These are phyloP conservation scores for Elongisporangium prolatum DNA, from an alignment of 352 stramenopile genomes.

Conservation along the genomic window DNA sequence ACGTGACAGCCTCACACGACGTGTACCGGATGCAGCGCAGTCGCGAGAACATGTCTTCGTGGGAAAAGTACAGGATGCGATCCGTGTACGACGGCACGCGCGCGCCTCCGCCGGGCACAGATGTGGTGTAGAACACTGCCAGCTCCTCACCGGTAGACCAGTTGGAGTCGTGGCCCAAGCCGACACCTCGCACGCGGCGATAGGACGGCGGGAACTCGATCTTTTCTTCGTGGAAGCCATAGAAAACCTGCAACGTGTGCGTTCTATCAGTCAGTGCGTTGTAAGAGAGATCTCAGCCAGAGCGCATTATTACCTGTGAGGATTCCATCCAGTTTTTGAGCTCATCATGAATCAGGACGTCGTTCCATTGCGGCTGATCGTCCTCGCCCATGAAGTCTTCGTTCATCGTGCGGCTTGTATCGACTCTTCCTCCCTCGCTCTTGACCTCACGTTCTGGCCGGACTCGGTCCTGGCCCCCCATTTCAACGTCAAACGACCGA, in stretches of 20 bases:
- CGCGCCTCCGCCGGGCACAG: constrained; percentile 39
- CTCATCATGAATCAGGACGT: constrained; percentile 70
- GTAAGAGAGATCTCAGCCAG: not conserved
- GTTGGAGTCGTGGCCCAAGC: constrained; percentile 5
- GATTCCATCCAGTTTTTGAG: constrained; percentile 47
- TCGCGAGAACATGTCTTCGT: constrained; percentile 55
- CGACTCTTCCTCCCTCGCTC: constrained; percentile 1
- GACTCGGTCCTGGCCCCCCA: not conserved
- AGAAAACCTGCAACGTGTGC: constrained; percentile 45
- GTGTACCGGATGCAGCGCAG: constrained; percentile 67
- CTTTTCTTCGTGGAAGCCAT: constrained; percentile 67
- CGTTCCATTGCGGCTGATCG: constrained; percentile 45
- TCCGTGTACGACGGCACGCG: constrained; percentile 89
- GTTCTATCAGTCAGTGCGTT: not conserved
- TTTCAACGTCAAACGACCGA: not conserved
- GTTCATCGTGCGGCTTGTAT: not conserved
- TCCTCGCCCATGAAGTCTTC: constrained; percentile 23
- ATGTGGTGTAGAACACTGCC: constrained; percentile 51
- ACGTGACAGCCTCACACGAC: constrained; percentile 65
- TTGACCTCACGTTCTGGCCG: constrained; percentile 14
- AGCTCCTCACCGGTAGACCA: constrained; percentile 21
- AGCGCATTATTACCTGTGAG: constrained; percentile 5
- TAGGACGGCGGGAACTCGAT: constrained; percentile 80
- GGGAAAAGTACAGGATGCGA: constrained; percentile 82
- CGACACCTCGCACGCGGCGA: constrained; percentile 44